Base-by-base conservation (phyloP, 345 rosid species). In the Eucalyptus pauciflora region DNA sequence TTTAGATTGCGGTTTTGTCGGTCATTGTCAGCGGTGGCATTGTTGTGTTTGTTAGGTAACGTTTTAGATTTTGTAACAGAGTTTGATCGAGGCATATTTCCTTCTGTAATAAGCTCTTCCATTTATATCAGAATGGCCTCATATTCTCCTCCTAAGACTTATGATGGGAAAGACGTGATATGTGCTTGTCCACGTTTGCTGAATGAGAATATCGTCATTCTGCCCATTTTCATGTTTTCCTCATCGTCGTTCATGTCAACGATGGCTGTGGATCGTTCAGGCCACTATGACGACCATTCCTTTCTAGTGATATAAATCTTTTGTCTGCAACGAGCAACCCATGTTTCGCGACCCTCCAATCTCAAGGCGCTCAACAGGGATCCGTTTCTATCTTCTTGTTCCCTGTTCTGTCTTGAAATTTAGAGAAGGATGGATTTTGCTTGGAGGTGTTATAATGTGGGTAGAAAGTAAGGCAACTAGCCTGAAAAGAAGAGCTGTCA, bases 11-110 rank as follows among this genome's bases (percentile, higher is more conserved):
- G 22, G 43, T 31, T 67, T 8, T 0, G 1, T 31, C 0, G 24
- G 24, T 22, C 24, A 4, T 22, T 0, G 10, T 69, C 10, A 10
- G 5, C 0, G 22, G 8, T 0, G 0, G 7, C 10, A 37, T 29
- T 16, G 80, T 67, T 31, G 41, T 51, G 54, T 69, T 69, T 31
- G 43, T 31, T 33, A 17, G 80, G 13, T 31, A 69, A 69, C 2
- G 43, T 69, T 31, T 64, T 15, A 4, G 13, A 9, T 16, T 31
- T 33, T 33, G 43, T 69, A 31, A 24, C 22, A 31, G 80, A 33
- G 80, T 31, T 69, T 33, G 24, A 4, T 69, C 43, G 12, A 31
- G 79, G 79, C 79, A 67, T 31, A 31, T 31, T 31, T 67, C 12
- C 11, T 31, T 67, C 80, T 69, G 33, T 69, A 31, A 69, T 16